Conservation (phyloP, 441 rosid species). For the Populus hybrid region DNA sequence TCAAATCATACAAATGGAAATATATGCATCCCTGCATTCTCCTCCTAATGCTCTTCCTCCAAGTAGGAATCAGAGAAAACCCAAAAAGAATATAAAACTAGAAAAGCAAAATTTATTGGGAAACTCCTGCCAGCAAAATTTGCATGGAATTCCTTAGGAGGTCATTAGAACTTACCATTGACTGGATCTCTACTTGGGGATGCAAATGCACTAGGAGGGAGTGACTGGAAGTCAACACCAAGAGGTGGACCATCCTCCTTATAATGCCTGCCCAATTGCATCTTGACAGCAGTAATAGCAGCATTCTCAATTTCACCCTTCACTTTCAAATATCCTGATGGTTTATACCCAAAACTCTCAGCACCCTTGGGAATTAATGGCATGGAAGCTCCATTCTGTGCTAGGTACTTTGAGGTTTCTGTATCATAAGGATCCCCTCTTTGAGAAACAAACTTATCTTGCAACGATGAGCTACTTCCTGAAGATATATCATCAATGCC, state of each 20-base stretch:
- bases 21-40: neutral
- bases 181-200: slow-evolving; percentile 42
- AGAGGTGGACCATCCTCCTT: slow-evolving; percentile 79
- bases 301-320: slow-evolving; percentile 68
- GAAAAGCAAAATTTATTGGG: slow-evolving; percentile 5
- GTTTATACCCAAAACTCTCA: slow-evolving; percentile 54
- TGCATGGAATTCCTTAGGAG: slow-evolving; percentile 4
- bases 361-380: slow-evolving; percentile 30
- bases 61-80: neutral
- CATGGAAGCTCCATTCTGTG: slow-evolving; percentile 35
- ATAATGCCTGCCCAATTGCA: slow-evolving; percentile 77
- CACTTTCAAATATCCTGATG: slow-evolving; percentile 81
- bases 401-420: slow-evolving; percentile 32
- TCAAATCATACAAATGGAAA: slow-evolving; percentile 3
- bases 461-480: slow-evolving; percentile 61
- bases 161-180: slow-evolving; percentile 49
- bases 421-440: slow-evolving; percentile 39
- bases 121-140: slow-evolving; percentile 2
- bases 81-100: neutral
- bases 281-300: slow-evolving; percentile 74
- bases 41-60: neutral
- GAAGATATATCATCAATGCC: slow-evolving; percentile 70
- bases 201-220: slow-evolving; percentile 85
- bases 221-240: slow-evolving; percentile 68
- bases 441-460: slow-evolving; percentile 45